Evolutionary conservation across 2,329 filamentous ascomycete species (phyloP), one percentile per base, ranked within the genome.

Genomic region (Colletotrichum aenigma): DNA sequence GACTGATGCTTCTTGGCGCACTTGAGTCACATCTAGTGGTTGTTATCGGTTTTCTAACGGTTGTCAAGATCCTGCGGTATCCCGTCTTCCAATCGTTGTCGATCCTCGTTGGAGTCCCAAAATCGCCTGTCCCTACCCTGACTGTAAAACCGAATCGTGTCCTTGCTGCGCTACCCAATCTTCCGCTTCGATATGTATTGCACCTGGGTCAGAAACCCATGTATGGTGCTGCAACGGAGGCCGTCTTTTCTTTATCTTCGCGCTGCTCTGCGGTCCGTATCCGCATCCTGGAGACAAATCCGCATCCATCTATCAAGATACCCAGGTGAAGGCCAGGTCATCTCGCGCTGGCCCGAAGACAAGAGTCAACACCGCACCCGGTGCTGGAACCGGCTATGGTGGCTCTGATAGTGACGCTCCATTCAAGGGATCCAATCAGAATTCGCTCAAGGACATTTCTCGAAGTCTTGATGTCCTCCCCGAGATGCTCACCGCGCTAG

Each of bases 191-290:
- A 48, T 10, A 18, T 12, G 21, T 12, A 1, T 58, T 24, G 56
- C 58, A 8, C 30, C 58, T n/a, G 18, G 9, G n/a, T 32, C 18
- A 1, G 16, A 18, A 36, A 6, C 18, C 3, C 18, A 36, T 4
- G 12, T 9, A n/a, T 74, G 71, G 71, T 87, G 88, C 60, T 81
- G 82, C 24, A 75, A 79, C 21, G 84, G 86, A 79, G 70, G 58
- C 8, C 72, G 72, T 7, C 61, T 71, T 24, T 75, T 75, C 60
- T 36, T 60, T 13, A 62, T 71, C 18, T 71, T 71, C 21, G 34
- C 28, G 12, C 48, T 75, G 13, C 61, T 75, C 5, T 75, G 72
- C 13, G 72, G 72, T 4, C 60, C 72, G 3, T 13, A 24, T 8
- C 9, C 6, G 21, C 72, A 75, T 16, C 34, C 21, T 4, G 6